Conservation (phyloP, 2,329 filamentous ascomycete genomes). For the Fusarium begoniae region DNA sequence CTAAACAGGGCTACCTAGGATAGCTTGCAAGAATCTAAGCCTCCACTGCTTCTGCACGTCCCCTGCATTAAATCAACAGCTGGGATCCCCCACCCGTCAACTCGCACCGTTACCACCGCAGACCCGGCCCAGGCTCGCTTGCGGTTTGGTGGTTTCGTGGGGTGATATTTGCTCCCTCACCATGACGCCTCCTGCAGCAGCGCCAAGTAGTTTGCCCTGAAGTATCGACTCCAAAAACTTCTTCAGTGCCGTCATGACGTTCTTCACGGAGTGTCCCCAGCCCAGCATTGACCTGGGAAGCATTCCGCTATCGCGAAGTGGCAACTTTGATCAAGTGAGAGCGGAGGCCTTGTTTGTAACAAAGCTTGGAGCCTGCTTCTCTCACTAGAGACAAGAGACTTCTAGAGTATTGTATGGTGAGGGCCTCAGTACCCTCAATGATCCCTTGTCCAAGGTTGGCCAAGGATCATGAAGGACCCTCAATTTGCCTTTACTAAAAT, state of each 20-base stretch:
- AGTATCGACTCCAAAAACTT: background rate
- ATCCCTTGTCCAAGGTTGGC: background rate
- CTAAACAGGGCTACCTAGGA: background rate
- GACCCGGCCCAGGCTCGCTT: slow-evolving; percentile 39
- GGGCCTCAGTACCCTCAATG: background rate
- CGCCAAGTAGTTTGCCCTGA: slow-evolving; percentile 16
- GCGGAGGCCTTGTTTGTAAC: slow-evolving; percentile 27
- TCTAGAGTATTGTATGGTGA: background rate
- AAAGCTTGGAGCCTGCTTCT: background rate
- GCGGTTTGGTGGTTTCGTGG: slow-evolving; percentile 37
- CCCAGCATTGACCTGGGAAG: slow-evolving; percentile 14
- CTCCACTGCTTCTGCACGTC: slow-evolving; percentile 21
- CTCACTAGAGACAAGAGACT: background rate
- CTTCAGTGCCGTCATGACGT: slow-evolving; percentile 10
- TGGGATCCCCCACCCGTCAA: slow-evolving; percentile 31
- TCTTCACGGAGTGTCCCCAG: slow-evolving; percentile 13
- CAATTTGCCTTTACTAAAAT: background rate
- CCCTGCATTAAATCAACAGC: slow-evolving; percentile 40
- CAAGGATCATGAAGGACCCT: background rate
- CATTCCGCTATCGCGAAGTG: slow-evolving; percentile 3
- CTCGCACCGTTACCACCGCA: slow-evolving; percentile 42
- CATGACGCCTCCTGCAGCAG: slow-evolving; percentile 30
- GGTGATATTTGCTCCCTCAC: slow-evolving; percentile 40
- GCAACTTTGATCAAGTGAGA: slow-evolving; percentile 4
- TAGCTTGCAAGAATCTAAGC: slow-evolving; percentile 21